Evolutionary conservation across 208 protist species (phyloP).

Genomic region (Naegleria fowleri): DNA sequence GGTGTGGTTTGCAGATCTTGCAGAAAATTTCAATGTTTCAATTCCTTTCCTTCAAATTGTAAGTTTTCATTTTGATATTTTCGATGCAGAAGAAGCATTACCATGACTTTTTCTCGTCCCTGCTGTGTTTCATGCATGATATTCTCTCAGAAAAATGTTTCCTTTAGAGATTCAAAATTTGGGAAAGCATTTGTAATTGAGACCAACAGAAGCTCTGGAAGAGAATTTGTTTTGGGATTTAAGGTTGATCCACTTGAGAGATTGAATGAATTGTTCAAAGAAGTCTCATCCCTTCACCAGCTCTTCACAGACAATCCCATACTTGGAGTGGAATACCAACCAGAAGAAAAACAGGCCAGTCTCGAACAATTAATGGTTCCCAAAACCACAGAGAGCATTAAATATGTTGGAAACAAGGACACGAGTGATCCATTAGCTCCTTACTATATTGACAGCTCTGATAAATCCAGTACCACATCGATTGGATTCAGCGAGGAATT

Average conservation of each 20-base stretch:
- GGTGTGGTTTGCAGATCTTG: conserved; percentile 79
- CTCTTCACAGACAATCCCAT: conserved; percentile 65
- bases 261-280: conserved; percentile 64
- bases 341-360: conserved; percentile 41
- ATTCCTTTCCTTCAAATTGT: conserved; percentile 86
- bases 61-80: neutral
- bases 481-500: conserved; percentile 61
- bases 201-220: conserved; percentile 55
- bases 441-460: conserved; percentile 79
- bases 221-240: conserved; percentile 74
- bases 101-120: neutral
- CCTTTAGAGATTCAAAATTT: conserved; percentile 66
- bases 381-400: conserved; percentile 51
- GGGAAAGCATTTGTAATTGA: conserved; percentile 70
- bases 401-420: conserved; percentile 64
- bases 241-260: conserved; percentile 62
- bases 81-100: too few relatives aligned
- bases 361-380: conserved; percentile 32
- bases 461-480: conserved; percentile 61
- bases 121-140: neutral
- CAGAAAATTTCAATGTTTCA: conserved; percentile 85
- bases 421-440: conserved; percentile 71
- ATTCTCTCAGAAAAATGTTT: conserved; percentile 44
- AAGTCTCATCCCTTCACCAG: conserved; percentile 68
- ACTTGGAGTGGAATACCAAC: conserved; percentile 62